Conservation (phyloP, 495 filamentous ascomycete genomes). For the Barbatosphaeria neglecta region DNA sequence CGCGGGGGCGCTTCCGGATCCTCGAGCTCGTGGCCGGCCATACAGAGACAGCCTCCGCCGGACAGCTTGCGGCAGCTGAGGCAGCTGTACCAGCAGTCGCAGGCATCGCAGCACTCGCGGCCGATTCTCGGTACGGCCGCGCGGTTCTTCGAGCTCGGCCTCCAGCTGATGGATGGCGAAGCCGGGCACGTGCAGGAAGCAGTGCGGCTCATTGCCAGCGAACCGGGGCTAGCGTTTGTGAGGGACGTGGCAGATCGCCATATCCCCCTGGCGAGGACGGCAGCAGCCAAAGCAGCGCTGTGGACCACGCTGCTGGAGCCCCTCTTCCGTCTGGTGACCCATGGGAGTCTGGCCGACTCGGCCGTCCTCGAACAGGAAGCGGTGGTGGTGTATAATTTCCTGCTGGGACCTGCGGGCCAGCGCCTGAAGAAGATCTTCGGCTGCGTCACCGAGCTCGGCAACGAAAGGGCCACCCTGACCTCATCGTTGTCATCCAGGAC, state of each 20-base stretch:
- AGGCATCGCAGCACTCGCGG: conserved; percentile 4
- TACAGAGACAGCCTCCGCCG: neutral
- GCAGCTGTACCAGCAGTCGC: conserved; percentile 8
- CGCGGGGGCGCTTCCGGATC: neutral
- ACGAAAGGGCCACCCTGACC: neutral
- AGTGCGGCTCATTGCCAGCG: conserved; percentile 19
- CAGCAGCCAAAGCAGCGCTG: conserved; percentile 1
- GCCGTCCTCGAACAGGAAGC: conserved; percentile 21
- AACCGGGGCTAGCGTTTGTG: conserved; percentile 20
- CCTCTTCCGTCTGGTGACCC: conserved; percentile 19
- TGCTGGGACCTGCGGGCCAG: conserved; percentile 15
- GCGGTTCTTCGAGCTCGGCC: conserved; percentile 20
- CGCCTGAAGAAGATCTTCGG: conserved; percentile 17
- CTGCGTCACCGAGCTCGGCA: conserved; percentile 9
- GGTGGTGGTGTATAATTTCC: conserved; percentile 18
- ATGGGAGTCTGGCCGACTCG: conserved; percentile 16
- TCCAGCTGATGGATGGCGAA: conserved; percentile 22
- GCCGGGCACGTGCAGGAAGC: conserved; percentile 18
- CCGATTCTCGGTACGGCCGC: neutral
- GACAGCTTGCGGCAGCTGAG: conserved; percentile 17
- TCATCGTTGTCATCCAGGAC: neutral
- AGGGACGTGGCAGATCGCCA: conserved; percentile 19
- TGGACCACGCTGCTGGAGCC: conserved; percentile 16
- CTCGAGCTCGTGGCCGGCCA: neutral
- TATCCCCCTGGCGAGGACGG: conserved; percentile 5